A percentile compares a stretch with the other conserved stretches of the same genome.
Conservation (phyloP, 2,329 filamentous ascomycete species). For the Neonectria faginata region DNA sequence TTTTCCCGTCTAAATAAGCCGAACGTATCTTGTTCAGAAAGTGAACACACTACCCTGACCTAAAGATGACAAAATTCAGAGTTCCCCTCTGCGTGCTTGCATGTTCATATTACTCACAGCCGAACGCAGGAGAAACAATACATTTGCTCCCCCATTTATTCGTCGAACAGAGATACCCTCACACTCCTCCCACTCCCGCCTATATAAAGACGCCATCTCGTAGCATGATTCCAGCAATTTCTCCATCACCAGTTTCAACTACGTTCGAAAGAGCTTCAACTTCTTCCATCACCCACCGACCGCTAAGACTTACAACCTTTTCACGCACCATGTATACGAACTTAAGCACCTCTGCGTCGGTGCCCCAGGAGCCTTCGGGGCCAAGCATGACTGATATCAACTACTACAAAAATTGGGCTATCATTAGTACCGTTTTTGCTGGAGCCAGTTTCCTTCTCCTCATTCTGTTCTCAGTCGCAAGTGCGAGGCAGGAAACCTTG, state of each 20-base stretch:
- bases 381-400: too few relatives aligned
- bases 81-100: neutral
- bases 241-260: neutral
- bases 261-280: neutral
- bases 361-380: too few relatives aligned
- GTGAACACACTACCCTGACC: neutral
- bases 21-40: neutral
- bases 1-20: neutral
- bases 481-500: too few relatives aligned
- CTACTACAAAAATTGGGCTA: neutral
- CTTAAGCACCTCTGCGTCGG: neutral
- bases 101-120: neutral
- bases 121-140: neutral
- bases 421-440: neutral
- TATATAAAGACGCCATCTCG: neutral
- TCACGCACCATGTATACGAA: neutral
- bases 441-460: neutral
- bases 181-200: too few relatives aligned
- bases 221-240: neutral
- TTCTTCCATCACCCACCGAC: neutral
- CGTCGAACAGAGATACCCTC: neutral
- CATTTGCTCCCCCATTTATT: neutral
- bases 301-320: neutral
- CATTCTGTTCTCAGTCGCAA: neutral
- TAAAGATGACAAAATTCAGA: too few relatives aligned